phyloP scores from a whole-genome alignment of 768 basidiomycete genomes.

The Trichaptum fuscoviolaceum region DNA sequence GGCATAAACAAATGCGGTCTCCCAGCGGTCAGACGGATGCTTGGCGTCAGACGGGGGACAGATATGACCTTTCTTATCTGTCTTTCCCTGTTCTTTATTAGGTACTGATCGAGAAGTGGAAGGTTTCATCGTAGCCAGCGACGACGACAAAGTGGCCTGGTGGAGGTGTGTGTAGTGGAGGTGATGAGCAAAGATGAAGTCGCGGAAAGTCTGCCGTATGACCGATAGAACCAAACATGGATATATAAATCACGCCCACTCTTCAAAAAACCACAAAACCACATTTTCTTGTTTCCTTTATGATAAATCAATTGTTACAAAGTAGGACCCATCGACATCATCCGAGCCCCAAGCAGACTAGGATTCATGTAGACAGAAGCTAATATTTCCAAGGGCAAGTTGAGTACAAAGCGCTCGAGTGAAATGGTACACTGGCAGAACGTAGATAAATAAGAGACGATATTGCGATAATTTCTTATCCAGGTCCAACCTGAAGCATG shows the following conservation, averaged over 20 bases:
- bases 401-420: background rate
- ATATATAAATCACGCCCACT: background rate
- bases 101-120: conserved; percentile 10
- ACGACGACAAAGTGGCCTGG: conserved; percentile 6
- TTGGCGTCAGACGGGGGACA: conserved; percentile 56
- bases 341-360: too few species aligned
- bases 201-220: conserved; percentile 9
- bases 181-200: conserved; percentile 9
- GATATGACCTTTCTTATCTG: conserved; percentile 46
- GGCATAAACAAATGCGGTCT: conserved; percentile 77
- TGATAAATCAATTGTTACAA: background rate
- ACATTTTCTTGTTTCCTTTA: background rate
- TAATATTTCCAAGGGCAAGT: background rate
- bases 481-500: conserved; percentile 68
- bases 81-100: conserved; percentile 16
- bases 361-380: background rate
- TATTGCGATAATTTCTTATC: conserved; percentile 42
- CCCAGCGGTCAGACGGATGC: conserved; percentile 83
- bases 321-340: too few species aligned
- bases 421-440: background rate
- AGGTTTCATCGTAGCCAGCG: conserved; percentile 31
- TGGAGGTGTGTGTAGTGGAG: conserved; percentile 33
- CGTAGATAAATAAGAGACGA: background rate
- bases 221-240: conserved; percentile 5
- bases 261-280: background rate